A percentile compares a stretch with the other conserved stretches of the same genome.
Evolutionary conservation across 1,284 basidiomycete species (phyloP).

Genomic region (Ustilago crameri): DNA sequence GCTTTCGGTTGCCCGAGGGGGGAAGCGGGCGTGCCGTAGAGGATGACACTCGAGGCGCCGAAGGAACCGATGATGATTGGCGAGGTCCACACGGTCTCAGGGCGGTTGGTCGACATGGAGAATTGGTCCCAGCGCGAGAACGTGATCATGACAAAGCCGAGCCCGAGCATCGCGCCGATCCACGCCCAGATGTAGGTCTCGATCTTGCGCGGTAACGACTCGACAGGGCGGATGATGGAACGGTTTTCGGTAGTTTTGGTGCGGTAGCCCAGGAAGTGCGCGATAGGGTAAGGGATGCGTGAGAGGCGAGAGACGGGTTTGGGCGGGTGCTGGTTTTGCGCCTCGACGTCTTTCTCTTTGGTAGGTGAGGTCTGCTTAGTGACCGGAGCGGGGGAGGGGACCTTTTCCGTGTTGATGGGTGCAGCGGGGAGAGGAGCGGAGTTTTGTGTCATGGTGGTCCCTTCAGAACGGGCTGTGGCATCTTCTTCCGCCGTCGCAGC

Average conservation of each 20-base stretch:
- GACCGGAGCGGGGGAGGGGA: background rate
- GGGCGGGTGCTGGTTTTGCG: constrained; percentile 15
- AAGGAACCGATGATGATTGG: constrained; percentile 57
- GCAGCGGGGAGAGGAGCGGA: constrained; percentile 7
- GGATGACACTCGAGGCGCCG: constrained; percentile 52
- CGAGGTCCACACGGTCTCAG: constrained; percentile 38
- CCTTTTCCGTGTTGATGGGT: constrained; percentile 3
- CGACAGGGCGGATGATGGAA: constrained; percentile 35
- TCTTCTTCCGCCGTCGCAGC: constrained; percentile 19
- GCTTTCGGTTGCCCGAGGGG: constrained; percentile 49
- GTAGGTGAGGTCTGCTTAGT: background rate
- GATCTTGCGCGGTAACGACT: constrained; percentile 40
- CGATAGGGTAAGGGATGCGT: constrained; percentile 43
- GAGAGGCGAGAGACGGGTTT: constrained; percentile 37
- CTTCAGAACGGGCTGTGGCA: constrained; percentile 6
- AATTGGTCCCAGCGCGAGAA: constrained; percentile 49
- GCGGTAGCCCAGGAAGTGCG: constrained; percentile 48
- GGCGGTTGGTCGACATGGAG: constrained; percentile 40
- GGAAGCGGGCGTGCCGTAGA: constrained; percentile 51
- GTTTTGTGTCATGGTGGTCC: constrained; percentile 14
- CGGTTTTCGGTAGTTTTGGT: constrained; percentile 18
- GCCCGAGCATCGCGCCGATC: constrained; percentile 48
- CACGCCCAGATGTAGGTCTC: constrained; percentile 53
- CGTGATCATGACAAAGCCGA: constrained; percentile 47
- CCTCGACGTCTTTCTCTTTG: constrained; percentile 34